Evolutionary conservation across 1,284 basidiomycete species (phyloP).

Genomic region (Gastroboletus turbinatus): DNA sequence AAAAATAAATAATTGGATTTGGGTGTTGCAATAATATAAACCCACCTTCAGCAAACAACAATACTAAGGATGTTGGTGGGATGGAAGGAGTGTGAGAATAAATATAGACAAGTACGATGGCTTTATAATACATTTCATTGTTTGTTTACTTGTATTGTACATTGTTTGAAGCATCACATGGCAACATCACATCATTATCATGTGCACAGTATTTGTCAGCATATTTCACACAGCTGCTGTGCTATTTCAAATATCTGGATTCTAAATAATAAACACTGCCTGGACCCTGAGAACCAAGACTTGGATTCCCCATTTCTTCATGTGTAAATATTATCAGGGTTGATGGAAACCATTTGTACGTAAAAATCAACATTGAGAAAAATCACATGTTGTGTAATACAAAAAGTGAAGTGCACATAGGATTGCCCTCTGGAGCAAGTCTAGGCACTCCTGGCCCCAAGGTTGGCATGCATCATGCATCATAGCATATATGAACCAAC

Average conservation of each 20-base stretch:
- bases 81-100: background rate
- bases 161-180: constrained; percentile 5
- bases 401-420: too few relatives aligned
- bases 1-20: background rate
- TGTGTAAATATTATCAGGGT: background rate
- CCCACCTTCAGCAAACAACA: constrained; percentile 2
- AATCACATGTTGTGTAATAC: too few relatives aligned
- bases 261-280: background rate
- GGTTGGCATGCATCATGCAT: too few relatives aligned
- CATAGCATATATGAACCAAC: too few relatives aligned
- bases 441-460: too few relatives aligned
- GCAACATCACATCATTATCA: background rate
- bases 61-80: background rate
- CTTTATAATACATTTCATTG: constrained; percentile 9
- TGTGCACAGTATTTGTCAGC: constrained; percentile 1
- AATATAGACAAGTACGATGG: background rate
- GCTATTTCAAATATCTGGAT: constrained; percentile 1
- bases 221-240: background rate
- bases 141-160: constrained; percentile 20
- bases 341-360: too few relatives aligned
- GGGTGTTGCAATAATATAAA: background rate
- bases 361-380: too few relatives aligned
- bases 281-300: background rate
- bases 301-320: background rate
- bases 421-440: too few relatives aligned